Percentiles rank a stretch among this genome's conserved stretches.
Evolutionary conservation across 495 filamentous ascomycete species (phyloP).

Genomic region (Penicillium maclennaniae): DNA sequence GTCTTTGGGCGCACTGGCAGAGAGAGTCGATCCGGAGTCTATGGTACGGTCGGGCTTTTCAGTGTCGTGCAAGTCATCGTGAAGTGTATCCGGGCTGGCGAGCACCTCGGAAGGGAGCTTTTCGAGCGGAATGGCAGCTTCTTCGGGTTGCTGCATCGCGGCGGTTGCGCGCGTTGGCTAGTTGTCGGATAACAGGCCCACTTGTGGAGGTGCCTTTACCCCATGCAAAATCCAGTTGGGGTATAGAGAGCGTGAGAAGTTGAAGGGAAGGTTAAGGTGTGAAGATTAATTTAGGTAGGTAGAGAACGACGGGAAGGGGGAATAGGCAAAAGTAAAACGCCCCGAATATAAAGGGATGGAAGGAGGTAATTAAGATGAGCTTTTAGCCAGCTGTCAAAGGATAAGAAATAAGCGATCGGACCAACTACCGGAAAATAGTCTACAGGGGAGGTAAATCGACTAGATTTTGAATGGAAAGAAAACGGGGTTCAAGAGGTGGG

Average conservation of each 20-base stretch:
- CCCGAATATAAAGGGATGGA: not conserved
- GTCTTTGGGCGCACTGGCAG: constrained; percentile 16
- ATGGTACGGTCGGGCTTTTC: constrained; percentile 15
- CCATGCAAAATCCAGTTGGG: constrained; percentile 4
- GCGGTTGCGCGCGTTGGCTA: not conserved
- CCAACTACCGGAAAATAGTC: not conserved
- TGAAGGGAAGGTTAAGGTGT: not conserved
- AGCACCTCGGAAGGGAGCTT: constrained; percentile 12
- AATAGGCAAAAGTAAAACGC: not conserved
- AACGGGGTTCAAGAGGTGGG: not conserved
- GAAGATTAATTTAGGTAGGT: not conserved
- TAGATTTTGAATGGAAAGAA: not conserved
- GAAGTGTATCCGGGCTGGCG: not conserved
- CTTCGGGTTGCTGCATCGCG: constrained; percentile 25
- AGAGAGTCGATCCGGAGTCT: constrained; percentile 26
- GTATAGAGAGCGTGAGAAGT: not conserved
- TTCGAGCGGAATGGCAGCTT: constrained; percentile 17
- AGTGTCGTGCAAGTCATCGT: not conserved
- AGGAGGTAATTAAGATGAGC: not conserved
- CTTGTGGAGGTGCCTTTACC: constrained; percentile 3
- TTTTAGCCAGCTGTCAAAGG: not conserved
- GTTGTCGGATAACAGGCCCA: constrained; percentile 8
- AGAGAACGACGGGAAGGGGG: not conserved
- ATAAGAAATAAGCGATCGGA: not conserved
- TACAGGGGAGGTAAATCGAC: not conserved